Evolutionary conservation across 202 grass and related monocot genomes (phyloP).

Genomic region (Zoysia matrella): DNA sequence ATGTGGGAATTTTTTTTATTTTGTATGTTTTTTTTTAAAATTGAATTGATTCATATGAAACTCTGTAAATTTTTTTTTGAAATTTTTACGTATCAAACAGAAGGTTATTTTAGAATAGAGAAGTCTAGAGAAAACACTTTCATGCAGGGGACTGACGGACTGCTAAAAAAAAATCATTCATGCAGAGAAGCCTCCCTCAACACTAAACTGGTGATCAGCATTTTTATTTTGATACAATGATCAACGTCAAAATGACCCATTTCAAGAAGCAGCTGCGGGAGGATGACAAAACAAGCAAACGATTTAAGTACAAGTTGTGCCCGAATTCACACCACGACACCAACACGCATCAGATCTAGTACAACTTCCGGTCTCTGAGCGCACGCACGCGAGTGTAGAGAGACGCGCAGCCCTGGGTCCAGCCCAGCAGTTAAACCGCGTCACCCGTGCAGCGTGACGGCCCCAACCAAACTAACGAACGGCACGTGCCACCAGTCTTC

Average conservation of each 20-base stretch:
- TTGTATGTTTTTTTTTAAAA: too few species aligned
- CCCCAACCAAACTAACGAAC: background rate
- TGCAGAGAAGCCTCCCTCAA: background rate
- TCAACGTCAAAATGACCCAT: background rate
- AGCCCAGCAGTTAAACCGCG: conserved; percentile 23
- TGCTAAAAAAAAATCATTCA: background rate
- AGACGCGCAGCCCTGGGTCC: background rate
- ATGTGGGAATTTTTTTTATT: too few species aligned
- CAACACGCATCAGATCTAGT: too few species aligned
- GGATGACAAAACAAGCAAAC: background rate
- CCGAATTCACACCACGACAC: background rate
- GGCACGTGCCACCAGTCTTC: background rate
- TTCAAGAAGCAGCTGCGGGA: background rate
- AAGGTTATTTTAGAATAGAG: too few species aligned
- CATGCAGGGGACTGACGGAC: too few species aligned
- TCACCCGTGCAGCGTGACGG: conserved; percentile 46
- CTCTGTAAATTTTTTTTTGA: too few species aligned
- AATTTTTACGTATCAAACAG: too few species aligned
- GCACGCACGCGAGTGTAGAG: background rate
- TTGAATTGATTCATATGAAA: too few species aligned
- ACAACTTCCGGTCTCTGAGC: conserved; percentile 6
- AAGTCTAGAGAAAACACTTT: too few species aligned
- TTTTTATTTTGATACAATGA: conserved; percentile 31
- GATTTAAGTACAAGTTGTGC: conserved; percentile 1
- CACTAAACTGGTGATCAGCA: background rate